Evolutionary conservation across 257 asterid genomes (phyloP).

Genomic region (Marsdenia floribunda): DNA sequence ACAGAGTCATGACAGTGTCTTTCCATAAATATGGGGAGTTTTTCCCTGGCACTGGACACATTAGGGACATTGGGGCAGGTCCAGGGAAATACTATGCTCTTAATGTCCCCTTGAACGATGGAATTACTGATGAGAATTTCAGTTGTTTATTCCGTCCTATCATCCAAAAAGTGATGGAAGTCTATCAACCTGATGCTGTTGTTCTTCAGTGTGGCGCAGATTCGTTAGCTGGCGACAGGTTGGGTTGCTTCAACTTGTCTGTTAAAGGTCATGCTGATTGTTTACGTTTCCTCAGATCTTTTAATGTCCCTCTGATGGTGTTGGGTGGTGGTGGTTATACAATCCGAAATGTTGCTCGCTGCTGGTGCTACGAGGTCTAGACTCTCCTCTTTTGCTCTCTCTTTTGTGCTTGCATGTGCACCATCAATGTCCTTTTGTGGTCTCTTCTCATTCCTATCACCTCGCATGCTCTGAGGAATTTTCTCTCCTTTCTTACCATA

Average conservation of each 20-base stretch:
- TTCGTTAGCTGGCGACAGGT: slow-evolving; percentile 59
- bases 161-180: slow-evolving; percentile 54
- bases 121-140: slow-evolving; percentile 48
- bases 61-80: slow-evolving; percentile 43
- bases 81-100: slow-evolving; percentile 50
- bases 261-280: slow-evolving; percentile 68
- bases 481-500: background rate
- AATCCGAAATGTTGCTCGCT: slow-evolving; percentile 59
- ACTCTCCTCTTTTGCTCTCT: slow-evolving; percentile 15
- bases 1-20: slow-evolving; percentile 67
- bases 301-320: slow-evolving; percentile 65
- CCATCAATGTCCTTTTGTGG: background rate
- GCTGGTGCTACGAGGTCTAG: slow-evolving; percentile 67
- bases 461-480: background rate
- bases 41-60: slow-evolving; percentile 64
- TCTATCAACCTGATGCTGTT: slow-evolving; percentile 59
- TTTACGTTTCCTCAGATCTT: slow-evolving; percentile 54
- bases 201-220: slow-evolving; percentile 77
- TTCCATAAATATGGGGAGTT: slow-evolving; percentile 62
- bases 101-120: slow-evolving; percentile 57
- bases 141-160: slow-evolving; percentile 48
- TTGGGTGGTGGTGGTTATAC: slow-evolving; percentile 76
- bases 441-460: background rate
- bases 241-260: slow-evolving; percentile 65
- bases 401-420: background rate